Evolutionary conservation across 345 rosid species (phyloP).

Genomic region (Camelina neglecta): DNA sequence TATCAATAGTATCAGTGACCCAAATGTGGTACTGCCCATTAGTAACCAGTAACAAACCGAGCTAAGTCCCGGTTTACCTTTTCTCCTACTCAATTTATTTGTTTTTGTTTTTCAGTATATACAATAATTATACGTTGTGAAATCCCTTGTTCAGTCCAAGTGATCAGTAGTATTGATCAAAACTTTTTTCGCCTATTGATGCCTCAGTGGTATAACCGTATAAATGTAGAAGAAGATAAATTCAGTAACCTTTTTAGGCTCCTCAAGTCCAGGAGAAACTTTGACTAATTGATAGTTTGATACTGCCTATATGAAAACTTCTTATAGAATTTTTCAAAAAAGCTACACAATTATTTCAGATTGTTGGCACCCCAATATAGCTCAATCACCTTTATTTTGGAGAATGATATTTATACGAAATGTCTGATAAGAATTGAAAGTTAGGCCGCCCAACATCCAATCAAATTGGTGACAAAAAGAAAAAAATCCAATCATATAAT

Average conservation of each 20-base stretch:
- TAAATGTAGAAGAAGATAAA: neutral
- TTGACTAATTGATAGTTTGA: neutral
- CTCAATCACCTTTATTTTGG: neutral
- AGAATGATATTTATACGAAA: neutral
- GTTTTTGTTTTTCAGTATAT: neutral
- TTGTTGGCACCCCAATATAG: neutral
- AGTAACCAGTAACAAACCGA: slow-evolving; percentile 12
- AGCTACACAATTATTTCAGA: neutral
- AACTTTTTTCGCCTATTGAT: neutral
- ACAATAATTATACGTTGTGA: neutral
- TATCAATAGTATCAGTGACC: neutral
- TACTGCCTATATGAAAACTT: neutral
- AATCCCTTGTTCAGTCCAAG: neutral
- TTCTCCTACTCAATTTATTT: neutral
- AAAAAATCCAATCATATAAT: neutral
- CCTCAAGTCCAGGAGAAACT: neutral
- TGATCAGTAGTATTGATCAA: neutral
- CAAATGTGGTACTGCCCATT: slow-evolving; percentile 8
- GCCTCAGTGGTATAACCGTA: neutral
- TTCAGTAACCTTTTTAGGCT: neutral
- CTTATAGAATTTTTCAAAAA: neutral
- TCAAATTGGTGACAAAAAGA: neutral
- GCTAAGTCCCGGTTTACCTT: slow-evolving; percentile 15
- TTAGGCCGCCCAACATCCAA: neutral
- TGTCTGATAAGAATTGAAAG: neutral